phyloP scores from a whole-genome alignment of 352 stramenopile species.

The Globisporangium cylindrosporum region DNA sequence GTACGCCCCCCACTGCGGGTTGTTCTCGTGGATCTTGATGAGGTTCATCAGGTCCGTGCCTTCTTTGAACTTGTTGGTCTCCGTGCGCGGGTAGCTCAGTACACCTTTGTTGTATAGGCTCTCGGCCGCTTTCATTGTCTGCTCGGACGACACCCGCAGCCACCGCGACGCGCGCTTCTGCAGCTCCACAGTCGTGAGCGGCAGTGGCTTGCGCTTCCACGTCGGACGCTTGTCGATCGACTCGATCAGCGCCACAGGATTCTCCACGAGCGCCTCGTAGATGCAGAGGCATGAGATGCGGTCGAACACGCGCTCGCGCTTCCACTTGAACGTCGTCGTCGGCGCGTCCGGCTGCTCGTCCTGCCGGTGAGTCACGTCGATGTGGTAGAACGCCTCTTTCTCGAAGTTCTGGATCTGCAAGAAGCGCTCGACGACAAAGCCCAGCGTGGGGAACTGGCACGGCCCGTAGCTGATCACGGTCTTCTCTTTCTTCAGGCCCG shows the following conservation, averaged over 20 bases:
- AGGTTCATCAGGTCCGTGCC: conserved; percentile 88
- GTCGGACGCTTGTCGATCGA: conserved; percentile 70
- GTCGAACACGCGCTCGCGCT: conserved; percentile 95
- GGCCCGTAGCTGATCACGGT: conserved; percentile 98
- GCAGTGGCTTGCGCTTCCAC: conserved; percentile 95
- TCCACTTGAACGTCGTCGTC: conserved; percentile 95
- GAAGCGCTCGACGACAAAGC: conserved; percentile 94
- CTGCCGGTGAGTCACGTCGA: conserved; percentile 87
- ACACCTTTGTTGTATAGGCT: conserved; percentile 97
- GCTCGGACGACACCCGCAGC: conserved; percentile 95
- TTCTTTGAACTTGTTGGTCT: conserved; percentile 98
- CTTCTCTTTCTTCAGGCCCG: conserved; percentile 64
- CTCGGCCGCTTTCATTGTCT: conserved; percentile 96
- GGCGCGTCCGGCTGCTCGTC: conserved; percentile 41
- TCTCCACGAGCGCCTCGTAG: conserved; percentile 82
- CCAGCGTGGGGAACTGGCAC: conserved; percentile 99
- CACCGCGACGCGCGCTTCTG: conserved; percentile 96
- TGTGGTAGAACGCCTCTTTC: conserved; percentile 94
- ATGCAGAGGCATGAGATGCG: conserved; percentile 90
- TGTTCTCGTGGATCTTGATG: conserved; percentile 65
- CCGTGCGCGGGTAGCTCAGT: conserved; percentile 98
- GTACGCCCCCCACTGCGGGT: conserved; percentile 79
- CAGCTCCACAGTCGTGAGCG: conserved; percentile 98
- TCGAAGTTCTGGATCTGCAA: conserved; percentile 97
- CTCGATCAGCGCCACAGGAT: conserved; percentile 59